Evolutionary conservation across 2,329 filamentous ascomycete species (phyloP).

Genomic region (Sphaerulina vaccinii): DNA sequence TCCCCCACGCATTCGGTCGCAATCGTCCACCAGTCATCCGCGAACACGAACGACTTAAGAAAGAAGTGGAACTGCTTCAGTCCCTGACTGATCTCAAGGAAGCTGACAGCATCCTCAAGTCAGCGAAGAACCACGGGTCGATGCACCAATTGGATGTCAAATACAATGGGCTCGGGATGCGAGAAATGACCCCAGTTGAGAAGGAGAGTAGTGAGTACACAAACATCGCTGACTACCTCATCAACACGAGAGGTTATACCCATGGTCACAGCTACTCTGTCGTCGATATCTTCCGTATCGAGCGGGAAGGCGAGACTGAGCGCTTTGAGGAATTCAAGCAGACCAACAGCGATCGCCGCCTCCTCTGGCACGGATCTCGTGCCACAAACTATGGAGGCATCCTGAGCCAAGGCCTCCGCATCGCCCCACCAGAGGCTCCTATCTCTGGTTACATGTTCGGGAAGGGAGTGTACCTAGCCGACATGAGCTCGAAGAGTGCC

Average conservation of each 20-base stretch:
- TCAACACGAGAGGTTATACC: slow-evolving; percentile 64
- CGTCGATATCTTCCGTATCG: slow-evolving; percentile 77
- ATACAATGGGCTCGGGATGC: slow-evolving; percentile 67
- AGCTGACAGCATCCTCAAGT: slow-evolving; percentile 73
- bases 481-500: slow-evolving; percentile 80
- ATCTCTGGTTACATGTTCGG: slow-evolving; percentile 65
- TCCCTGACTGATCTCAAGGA: slow-evolving; percentile 83
- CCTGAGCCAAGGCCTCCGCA: slow-evolving; percentile 81
- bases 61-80: slow-evolving; percentile 76
- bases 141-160: slow-evolving; percentile 70
- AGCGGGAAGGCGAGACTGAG: slow-evolving; percentile 68
- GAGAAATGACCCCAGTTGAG: slow-evolving; percentile 73
- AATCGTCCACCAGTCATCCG: slow-evolving; percentile 68
- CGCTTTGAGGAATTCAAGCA: slow-evolving; percentile 63
- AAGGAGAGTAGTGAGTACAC: slow-evolving; percentile 60
- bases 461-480: slow-evolving; percentile 81
- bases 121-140: slow-evolving; percentile 45
- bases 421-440: slow-evolving; percentile 81
- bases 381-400: slow-evolving; percentile 85
- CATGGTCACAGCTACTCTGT: slow-evolving; percentile 63
- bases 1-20: slow-evolving; percentile 79
- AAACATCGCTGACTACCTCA: slow-evolving; percentile 65
- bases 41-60: slow-evolving; percentile 60
- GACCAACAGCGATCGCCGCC: slow-evolving; percentile 63
- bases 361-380: slow-evolving; percentile 86